Conservation (phyloP, 225 moss, liverwort and hornwort genomes). For the Polytrichum commune region DNA sequence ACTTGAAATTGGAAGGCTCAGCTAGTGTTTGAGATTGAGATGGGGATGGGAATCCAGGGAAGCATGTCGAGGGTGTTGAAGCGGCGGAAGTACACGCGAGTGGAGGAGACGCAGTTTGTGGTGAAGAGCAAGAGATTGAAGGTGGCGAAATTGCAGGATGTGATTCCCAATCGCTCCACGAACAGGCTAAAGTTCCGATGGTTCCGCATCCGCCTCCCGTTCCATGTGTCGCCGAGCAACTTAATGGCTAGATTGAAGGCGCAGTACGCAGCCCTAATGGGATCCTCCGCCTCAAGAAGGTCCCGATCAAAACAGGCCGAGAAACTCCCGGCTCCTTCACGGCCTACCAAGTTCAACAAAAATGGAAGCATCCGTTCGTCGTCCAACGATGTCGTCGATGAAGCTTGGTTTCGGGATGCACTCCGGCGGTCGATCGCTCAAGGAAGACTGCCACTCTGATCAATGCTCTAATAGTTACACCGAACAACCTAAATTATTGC, state of each 20-base stretch:
- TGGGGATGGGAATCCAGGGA: not conserved
- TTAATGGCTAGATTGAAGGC: constrained; percentile 28
- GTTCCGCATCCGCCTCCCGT: constrained; percentile 22
- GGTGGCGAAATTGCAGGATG: constrained; percentile 24
- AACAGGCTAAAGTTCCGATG: constrained; percentile 21
- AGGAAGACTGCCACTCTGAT: constrained; percentile 13
- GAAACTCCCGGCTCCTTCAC: not conserved
- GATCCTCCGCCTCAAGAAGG: not conserved
- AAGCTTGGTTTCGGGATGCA: constrained; percentile 45
- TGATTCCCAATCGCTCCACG: not conserved
- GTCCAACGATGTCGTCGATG: constrained; percentile 40
- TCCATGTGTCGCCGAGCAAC: constrained; percentile 7
- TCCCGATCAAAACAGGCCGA: not conserved
- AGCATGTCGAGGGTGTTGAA: constrained; percentile 21
- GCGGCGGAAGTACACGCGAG: constrained; percentile 38
- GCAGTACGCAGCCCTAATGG: constrained; percentile 24
- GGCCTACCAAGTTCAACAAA: constrained; percentile 14
- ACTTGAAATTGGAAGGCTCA: no score
- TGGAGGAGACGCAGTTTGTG: constrained; percentile 25
- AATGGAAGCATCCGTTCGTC: constrained; percentile 25
- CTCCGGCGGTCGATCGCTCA: constrained; percentile 48
- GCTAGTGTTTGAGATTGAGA: no score
- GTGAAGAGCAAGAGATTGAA: constrained; percentile 39
- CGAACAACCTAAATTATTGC: no score
- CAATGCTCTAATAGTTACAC: no score